Evolutionary conservation across 805 yeast species (phyloP).

Genomic region (Ogataea ramenticola): DNA sequence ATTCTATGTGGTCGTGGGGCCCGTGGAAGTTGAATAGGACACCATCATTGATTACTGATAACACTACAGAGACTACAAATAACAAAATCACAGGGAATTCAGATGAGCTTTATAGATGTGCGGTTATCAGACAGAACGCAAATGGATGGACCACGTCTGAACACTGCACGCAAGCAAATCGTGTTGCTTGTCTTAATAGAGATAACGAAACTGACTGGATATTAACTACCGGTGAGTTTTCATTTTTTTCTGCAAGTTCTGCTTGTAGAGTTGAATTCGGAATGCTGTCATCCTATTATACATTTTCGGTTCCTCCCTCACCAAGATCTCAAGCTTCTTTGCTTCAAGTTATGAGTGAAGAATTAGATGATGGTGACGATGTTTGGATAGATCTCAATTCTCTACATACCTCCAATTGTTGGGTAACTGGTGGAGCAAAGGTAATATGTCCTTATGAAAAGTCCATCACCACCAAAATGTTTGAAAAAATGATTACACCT

Average conservation of each 20-base stretch:
- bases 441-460: slow-evolving; percentile 73
- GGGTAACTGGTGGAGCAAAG: slow-evolving; percentile 78
- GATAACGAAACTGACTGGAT: slow-evolving; percentile 36
- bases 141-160: slow-evolving; percentile 52
- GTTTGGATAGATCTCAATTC: slow-evolving; percentile 84
- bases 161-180: slow-evolving; percentile 52
- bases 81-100: slow-evolving; percentile 5
- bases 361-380: slow-evolving; percentile 19
- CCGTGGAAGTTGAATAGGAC: slow-evolving; percentile 38
- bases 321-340: slow-evolving; percentile 37
- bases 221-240: slow-evolving; percentile 23
- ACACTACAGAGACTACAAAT: neutral
- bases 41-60: neutral
- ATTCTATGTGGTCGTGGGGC: slow-evolving; percentile 72
- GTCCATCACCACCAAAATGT: slow-evolving; percentile 44
- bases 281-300: slow-evolving; percentile 23
- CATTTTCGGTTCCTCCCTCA: slow-evolving; percentile 41
- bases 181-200: slow-evolving; percentile 48
- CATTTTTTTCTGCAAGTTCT: slow-evolving; percentile 39
- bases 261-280: slow-evolving; percentile 17
- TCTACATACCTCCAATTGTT: slow-evolving; percentile 64
- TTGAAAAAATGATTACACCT: slow-evolving; percentile 60
- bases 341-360: slow-evolving; percentile 5
- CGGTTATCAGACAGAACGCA: slow-evolving; percentile 17
- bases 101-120: slow-evolving; percentile 31